Conservation (phyloP, 1,139 yeast species). For the Yamadazyma sp. region DNA sequence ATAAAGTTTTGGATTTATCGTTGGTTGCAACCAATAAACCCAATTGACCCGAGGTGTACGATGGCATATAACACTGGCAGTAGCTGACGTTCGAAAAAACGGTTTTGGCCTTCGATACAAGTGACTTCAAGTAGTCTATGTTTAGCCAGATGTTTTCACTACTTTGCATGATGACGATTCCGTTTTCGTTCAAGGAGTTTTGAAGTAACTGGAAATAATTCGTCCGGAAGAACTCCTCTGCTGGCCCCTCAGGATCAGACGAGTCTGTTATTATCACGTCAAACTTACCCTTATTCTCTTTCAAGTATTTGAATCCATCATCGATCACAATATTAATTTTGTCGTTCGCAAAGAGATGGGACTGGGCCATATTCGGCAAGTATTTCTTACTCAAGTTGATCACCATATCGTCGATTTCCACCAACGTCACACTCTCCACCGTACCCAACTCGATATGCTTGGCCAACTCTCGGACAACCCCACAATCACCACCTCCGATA, state of each 20-base stretch:
- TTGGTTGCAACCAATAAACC: conserved; percentile 85
- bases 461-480: conserved; percentile 80
- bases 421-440: conserved; percentile 72
- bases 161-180: conserved; percentile 88
- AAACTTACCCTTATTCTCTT: conserved; percentile 42
- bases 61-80: conserved; percentile 88
- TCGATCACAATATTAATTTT: conserved; percentile 74
- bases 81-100: conserved; percentile 84
- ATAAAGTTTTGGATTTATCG: conserved; percentile 50
- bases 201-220: conserved; percentile 73
- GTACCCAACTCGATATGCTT: conserved; percentile 58
- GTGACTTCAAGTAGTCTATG: conserved; percentile 59
- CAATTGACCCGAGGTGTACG: conserved; percentile 94
- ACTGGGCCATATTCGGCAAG: conserved; percentile 75
- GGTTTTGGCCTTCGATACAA: conserved; percentile 57
- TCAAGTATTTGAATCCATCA: conserved; percentile 85
- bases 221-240: conserved; percentile 85
- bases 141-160: conserved; percentile 93
- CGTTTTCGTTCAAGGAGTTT: conserved; percentile 67
- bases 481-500: conserved; percentile 95
- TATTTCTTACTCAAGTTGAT: conserved; percentile 72
- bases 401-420: conserved; percentile 89
- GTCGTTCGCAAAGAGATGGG: conserved; percentile 53
- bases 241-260: conserved; percentile 98
- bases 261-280: conserved; percentile 95